Evolutionary conservation across 257 asterid species (phyloP), one percentile per base, ranked within the genome.

Genomic region (Solanum ossicruentum): DNA sequence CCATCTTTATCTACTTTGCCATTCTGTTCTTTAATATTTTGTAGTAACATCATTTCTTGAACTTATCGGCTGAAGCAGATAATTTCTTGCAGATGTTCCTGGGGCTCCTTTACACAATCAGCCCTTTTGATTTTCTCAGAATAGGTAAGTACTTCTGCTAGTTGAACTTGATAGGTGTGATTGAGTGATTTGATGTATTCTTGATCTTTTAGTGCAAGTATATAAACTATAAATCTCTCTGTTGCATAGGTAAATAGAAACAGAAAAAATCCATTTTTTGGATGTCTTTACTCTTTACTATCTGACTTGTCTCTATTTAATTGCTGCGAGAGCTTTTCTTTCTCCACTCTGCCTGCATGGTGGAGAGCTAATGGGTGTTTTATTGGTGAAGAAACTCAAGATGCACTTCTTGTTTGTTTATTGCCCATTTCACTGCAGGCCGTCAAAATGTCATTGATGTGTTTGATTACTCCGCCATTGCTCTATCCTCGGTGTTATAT

Each of bases 111-210:
- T 92, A 89, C 92, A 88, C 94, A 15, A 17, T 89, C 87, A 69
- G 90, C 90, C 98, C 97, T 80, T 86, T 91, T 39, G 97, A 95
- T 88, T 92, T 93, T 87, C 93, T 93, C 72, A 92, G 78, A 67
- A 86, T 91, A 91, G 97, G 97, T 94, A 90, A 81, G 80, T 20
- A 81, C 32, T 52, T 82, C 52, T 51, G 26, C 69, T 72, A 55
- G 21, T 85, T 75, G 58, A 71, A 56, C 78, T 23, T 60, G 26
- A 81, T 83, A 56, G 63, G 60, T 5, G 60, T 21, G 41, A 18
- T 75, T 75, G 36, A 28, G 45, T 15, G 23, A 13, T 23, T 75
- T 49, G 61, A 21, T 75, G 43, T 13, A 49, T 5, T 23, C 39
- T 49, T 75, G 21, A 60, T 49, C 82, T 49, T 28, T 49, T 75